Conservation (phyloP, 768 basidiomycete species). For the Boletales sp. region DNA sequence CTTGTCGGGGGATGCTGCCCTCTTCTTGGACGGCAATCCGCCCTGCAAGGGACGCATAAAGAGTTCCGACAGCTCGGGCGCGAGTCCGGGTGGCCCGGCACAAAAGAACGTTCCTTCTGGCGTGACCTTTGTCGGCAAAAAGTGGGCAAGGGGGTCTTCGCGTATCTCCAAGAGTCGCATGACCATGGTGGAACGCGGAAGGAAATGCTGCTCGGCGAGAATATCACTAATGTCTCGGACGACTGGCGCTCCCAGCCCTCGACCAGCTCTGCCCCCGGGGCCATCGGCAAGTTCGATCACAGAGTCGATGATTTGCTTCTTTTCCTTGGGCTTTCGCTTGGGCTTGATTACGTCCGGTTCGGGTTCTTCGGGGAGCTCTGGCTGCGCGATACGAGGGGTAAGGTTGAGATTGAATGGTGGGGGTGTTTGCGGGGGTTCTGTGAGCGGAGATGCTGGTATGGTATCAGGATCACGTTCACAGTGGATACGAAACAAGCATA, state of each 20-base stretch:
- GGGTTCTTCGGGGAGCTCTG: slow-evolving; percentile 34
- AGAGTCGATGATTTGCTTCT: slow-evolving; percentile 89
- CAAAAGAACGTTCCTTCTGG: slow-evolving; percentile 73
- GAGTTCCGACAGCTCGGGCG: slow-evolving; percentile 76
- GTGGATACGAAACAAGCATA: slow-evolving; percentile 33
- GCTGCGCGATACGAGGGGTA: slow-evolving; percentile 46
- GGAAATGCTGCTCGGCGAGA: slow-evolving; percentile 75
- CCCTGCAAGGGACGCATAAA: slow-evolving; percentile 74
- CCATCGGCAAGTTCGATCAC: slow-evolving; percentile 79
- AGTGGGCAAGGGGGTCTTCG: slow-evolving; percentile 79
- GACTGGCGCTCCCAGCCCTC: slow-evolving; percentile 57
- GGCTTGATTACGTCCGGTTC: slow-evolving; percentile 32
- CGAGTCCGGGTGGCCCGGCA: slow-evolving; percentile 80
- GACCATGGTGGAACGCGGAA: slow-evolving; percentile 80
- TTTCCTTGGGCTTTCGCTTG: slow-evolving; percentile 61
- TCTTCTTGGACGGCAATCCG: slow-evolving; percentile 53
- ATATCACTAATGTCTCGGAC: slow-evolving; percentile 62
- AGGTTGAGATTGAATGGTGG: slow-evolving; percentile 54
- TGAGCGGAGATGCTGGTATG: slow-evolving; percentile 66
- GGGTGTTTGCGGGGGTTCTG: slow-evolving; percentile 74
- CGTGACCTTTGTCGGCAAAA: slow-evolving; percentile 77
- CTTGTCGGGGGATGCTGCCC: slow-evolving; percentile 54
- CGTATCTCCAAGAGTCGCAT: slow-evolving; percentile 86
- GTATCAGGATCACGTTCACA: slow-evolving; percentile 6
- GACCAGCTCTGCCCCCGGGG: slow-evolving; percentile 49